Percentiles rank a stretch among this genome's conserved stretches.
Conservation (phyloP, 2,329 filamentous ascomycete genomes). For the Microcyclosporella mali region DNA sequence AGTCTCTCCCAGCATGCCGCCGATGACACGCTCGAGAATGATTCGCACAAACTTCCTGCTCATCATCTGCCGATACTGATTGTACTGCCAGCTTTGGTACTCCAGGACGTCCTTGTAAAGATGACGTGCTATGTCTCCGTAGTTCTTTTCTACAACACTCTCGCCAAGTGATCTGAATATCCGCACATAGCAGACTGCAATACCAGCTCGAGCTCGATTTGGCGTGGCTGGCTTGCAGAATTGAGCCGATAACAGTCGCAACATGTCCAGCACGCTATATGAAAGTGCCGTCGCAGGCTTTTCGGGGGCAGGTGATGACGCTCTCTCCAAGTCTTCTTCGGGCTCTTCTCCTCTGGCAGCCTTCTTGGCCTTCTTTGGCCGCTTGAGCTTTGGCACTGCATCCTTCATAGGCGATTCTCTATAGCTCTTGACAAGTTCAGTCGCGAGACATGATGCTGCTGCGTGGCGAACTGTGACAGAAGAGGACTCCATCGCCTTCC, state of each 20-base stretch:
- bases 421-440: constrained; percentile 75
- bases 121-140: constrained; percentile 72
- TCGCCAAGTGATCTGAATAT: constrained; percentile 74
- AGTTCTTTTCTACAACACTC: constrained; percentile 74
- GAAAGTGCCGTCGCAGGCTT: constrained; percentile 65
- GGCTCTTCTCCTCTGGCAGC: constrained; percentile 54
- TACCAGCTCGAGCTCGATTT: constrained; percentile 72
- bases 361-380: constrained; percentile 67
- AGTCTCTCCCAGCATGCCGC: constrained; percentile 77
- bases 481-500: constrained; percentile 78
- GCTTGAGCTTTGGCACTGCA: constrained; percentile 55
- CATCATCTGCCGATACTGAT: constrained; percentile 80
- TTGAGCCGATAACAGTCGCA: constrained; percentile 71
- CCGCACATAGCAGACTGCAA: constrained; percentile 81
- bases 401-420: constrained; percentile 53
- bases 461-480: constrained; percentile 73
- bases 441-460: constrained; percentile 76
- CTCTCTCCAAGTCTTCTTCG: constrained; percentile 63
- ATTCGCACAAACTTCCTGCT: constrained; percentile 79
- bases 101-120: constrained; percentile 75
- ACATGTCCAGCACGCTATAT: constrained; percentile 69
- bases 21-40: constrained; percentile 77
- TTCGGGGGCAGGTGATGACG: constrained; percentile 69
- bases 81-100: constrained; percentile 67
- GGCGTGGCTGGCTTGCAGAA: constrained; percentile 73